Evolutionary conservation across 805 yeast species (phyloP).

Genomic region (Ogataea siamensis): DNA sequence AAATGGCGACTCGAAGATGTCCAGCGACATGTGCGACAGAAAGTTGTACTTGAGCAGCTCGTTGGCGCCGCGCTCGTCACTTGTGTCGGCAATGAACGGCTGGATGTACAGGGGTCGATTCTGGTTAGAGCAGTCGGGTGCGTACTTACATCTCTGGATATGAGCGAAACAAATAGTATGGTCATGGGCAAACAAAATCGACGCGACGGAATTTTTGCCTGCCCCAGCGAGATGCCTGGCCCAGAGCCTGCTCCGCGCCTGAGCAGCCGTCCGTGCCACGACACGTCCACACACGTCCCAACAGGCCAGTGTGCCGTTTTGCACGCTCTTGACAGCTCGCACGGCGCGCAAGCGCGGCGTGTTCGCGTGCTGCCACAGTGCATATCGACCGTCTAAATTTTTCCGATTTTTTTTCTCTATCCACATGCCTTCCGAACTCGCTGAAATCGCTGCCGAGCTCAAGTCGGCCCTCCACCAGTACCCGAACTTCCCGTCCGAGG

Average conservation of each 20-base stretch:
- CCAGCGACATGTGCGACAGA: constrained; percentile 73
- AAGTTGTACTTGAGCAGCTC: constrained; percentile 61
- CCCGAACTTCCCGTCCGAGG: constrained; percentile 93
- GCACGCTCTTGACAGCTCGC: too few relatives aligned
- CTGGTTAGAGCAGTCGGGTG: constrained; percentile 24
- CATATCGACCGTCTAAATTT: background rate
- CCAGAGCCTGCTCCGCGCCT: too few relatives aligned
- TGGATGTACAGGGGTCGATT: constrained; percentile 61
- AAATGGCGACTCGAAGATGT: constrained; percentile 56
- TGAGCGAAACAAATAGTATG: constrained; percentile 54
- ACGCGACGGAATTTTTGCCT: too few relatives aligned
- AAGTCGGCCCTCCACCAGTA: constrained; percentile 65
- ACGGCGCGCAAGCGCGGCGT: too few relatives aligned
- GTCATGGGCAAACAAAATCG: constrained; percentile 23
- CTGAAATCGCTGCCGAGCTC: constrained; percentile 42
- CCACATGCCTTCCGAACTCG: constrained; percentile 25
- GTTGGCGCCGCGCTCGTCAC: constrained; percentile 36
- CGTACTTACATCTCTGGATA: constrained; percentile 47
- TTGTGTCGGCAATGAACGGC: constrained; percentile 39
- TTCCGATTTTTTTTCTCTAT: constrained; percentile 1
- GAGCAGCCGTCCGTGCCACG: too few relatives aligned
- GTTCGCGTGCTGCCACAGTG: too few relatives aligned
- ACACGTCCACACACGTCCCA: too few relatives aligned
- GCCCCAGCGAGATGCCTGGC: too few relatives aligned
- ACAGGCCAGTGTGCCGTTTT: too few relatives aligned